Conservation (phyloP, 2,329 filamentous ascomycete genomes). For the Chalaropsis ovoidea region DNA sequence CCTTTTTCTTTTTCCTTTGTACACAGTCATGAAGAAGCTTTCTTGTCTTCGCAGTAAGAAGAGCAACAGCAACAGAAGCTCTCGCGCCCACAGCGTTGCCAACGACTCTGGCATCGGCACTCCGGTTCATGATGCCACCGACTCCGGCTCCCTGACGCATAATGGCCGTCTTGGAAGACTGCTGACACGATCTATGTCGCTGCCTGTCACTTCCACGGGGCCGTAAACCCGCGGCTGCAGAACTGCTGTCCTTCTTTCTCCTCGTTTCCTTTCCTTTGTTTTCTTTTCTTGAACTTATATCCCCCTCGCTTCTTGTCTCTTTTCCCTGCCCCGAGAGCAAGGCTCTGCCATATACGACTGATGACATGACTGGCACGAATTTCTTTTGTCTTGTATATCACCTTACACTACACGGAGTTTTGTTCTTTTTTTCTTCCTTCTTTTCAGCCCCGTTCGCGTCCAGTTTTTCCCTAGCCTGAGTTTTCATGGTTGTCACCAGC, state of each 20-base stretch:
- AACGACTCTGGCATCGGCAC: slow-evolving; percentile 26
- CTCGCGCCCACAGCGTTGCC: slow-evolving; percentile 16
- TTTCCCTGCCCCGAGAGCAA: background rate
- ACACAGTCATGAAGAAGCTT: slow-evolving; percentile 26
- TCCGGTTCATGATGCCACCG: slow-evolving; percentile 18
- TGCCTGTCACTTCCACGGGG: slow-evolving; percentile 1
- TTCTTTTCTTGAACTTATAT: slow-evolving; percentile 14
- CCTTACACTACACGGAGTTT: slow-evolving; percentile 17
- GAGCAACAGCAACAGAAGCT: slow-evolving; percentile 12
- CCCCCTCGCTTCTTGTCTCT: slow-evolving; percentile 5
- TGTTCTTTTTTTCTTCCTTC: slow-evolving; percentile 15
- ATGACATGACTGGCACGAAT: slow-evolving; percentile 24
- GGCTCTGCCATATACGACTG: slow-evolving; percentile 22
- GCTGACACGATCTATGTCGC: slow-evolving; percentile 17
- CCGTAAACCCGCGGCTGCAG: background rate
- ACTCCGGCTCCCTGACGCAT: slow-evolving; percentile 16
- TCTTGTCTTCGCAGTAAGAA: slow-evolving; percentile 19
- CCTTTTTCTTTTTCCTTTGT: background rate
- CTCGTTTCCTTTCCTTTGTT: background rate
- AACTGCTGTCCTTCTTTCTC: background rate
- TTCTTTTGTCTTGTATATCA: slow-evolving; percentile 22
- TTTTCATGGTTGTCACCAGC: slow-evolving; percentile 22
- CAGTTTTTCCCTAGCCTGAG: slow-evolving; percentile 11
- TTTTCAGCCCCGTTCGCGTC: background rate
- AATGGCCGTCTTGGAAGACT: slow-evolving; percentile 15